A percentile compares a stretch with the other conserved stretches of the same genome.
These are phyloP conservation scores for Zygosaccharomyces kombuchaensis DNA, from an alignment of 805 yeast genomes.

Conservation along the genomic window DNA sequence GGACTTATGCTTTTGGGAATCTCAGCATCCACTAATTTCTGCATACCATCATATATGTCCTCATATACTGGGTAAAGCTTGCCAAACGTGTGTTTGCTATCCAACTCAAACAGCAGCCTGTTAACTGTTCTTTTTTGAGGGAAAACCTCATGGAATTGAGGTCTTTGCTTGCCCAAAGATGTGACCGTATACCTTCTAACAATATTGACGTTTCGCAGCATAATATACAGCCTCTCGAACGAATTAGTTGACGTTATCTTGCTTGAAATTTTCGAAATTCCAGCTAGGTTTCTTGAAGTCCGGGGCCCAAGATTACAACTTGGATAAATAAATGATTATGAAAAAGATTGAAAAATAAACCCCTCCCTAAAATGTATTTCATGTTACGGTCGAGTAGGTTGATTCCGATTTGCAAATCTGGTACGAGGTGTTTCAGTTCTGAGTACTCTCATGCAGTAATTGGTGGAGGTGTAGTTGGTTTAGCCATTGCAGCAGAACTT, in stretches of 20 bases:
- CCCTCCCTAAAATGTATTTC: neutral
- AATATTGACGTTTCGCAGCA: neutral
- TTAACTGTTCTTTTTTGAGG: constrained; percentile 59
- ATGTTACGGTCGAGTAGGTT: neutral
- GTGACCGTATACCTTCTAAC: constrained; percentile 6
- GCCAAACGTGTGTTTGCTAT: constrained; percentile 49
- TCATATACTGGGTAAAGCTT: constrained; percentile 53
- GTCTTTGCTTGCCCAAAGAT: constrained; percentile 17
- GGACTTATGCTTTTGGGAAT: constrained; percentile 49
- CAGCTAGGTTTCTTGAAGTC: neutral
- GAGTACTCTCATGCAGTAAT: constrained; percentile 70
- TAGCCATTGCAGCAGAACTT: constrained; percentile 73
- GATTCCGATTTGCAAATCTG: neutral
- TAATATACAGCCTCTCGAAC: neutral
- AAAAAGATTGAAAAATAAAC: too few relatives aligned
- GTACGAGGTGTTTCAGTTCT: constrained; percentile 7
- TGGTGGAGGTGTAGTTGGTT: constrained; percentile 85
- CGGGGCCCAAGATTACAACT: neutral
- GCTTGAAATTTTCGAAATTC: too few relatives aligned
- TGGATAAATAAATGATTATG: too few relatives aligned
- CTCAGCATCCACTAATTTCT: constrained; percentile 26
- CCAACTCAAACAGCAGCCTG: constrained; percentile 60
- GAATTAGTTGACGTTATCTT: too few relatives aligned
- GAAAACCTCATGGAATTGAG: constrained; percentile 43
- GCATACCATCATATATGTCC: constrained; percentile 46